phyloP scores from a whole-genome alignment of 805 yeast species.

The Starmerella bacillaris region DNA sequence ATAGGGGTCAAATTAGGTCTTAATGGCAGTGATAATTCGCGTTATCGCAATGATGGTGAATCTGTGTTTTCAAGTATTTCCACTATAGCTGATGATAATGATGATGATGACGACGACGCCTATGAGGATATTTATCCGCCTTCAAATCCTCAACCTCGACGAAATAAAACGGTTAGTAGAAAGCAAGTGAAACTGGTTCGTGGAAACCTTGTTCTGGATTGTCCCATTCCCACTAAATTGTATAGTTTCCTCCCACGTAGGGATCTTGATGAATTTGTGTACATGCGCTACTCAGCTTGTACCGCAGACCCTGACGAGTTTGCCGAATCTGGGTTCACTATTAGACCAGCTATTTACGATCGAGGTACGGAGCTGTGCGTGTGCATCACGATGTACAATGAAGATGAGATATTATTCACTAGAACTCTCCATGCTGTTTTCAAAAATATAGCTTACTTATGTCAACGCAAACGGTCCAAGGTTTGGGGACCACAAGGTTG shows the following conservation, averaged over 20 bases:
- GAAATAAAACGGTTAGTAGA: constrained; percentile 49
- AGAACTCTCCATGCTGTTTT: constrained; percentile 89
- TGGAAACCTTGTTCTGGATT: constrained; percentile 77
- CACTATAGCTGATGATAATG: constrained; percentile 1
- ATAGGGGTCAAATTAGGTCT: background rate
- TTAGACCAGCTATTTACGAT: constrained; percentile 55
- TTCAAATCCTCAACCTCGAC: constrained; percentile 30
- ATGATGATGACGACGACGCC: constrained; percentile 1
- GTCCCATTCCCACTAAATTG: constrained; percentile 83
- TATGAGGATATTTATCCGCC: constrained; percentile 12
- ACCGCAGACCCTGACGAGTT: constrained; percentile 85
- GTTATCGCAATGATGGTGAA: background rate
- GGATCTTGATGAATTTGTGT: constrained; percentile 81
- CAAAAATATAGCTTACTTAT: constrained; percentile 75
- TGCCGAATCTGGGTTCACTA: constrained; percentile 57
- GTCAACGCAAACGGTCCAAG: constrained; percentile 60
- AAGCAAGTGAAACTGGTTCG: constrained; percentile 59
- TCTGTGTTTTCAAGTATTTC: background rate
- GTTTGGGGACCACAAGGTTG: constrained; percentile 95
- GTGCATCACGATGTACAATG: constrained; percentile 95
- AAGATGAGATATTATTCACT: constrained; percentile 74
- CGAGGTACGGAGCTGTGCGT: constrained; percentile 84
- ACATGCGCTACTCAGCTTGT: constrained; percentile 94
- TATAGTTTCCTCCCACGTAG: constrained; percentile 69
- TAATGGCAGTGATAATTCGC: too few relatives aligned